Conservation (phyloP, 495 filamentous ascomycete species). For the Pyrenula massariospora region DNA sequence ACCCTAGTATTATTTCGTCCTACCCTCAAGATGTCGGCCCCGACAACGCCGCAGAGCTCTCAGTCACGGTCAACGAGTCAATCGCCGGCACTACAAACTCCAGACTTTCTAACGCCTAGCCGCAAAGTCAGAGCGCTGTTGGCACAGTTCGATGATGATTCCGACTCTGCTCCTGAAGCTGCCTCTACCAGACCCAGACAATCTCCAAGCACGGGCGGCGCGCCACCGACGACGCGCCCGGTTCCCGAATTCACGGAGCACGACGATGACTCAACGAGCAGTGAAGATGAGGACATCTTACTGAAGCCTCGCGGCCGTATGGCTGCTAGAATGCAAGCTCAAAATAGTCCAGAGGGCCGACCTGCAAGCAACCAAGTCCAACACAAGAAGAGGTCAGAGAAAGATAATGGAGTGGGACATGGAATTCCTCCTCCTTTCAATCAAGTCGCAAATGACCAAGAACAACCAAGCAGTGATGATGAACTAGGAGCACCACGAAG, state of each 20-base stretch:
- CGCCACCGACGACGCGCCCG: conserved; percentile 5
- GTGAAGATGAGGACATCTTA: conserved; percentile 38
- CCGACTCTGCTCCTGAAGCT: conserved; percentile 1
- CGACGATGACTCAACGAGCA: conserved; percentile 2
- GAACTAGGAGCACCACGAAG: conserved; percentile 25
- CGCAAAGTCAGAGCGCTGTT: conserved; percentile 61
- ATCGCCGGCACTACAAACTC: neutral
- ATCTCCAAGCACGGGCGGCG: neutral
- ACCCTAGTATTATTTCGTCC: neutral
- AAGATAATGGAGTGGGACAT: conserved; percentile 23
- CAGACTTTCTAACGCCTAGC: conserved; percentile 45
- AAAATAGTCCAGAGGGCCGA: conserved; percentile 3
- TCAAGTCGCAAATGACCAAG: conserved; percentile 10
- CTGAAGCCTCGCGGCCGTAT: conserved; percentile 57
- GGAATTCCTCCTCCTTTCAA: conserved; percentile 2
- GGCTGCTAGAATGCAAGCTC: conserved; percentile 54
- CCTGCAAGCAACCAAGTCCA: conserved; percentile 4
- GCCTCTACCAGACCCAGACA: neutral
- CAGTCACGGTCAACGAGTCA: neutral
- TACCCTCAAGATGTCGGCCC: neutral
- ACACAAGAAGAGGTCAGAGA: conserved; percentile 20
- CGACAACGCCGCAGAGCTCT: neutral
- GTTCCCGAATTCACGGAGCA: neutral
- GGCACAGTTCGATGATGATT: conserved; percentile 38
- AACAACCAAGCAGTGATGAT: conserved; percentile 18